These are phyloP conservation scores for Celoporthe dispersa DNA, from an alignment of 2,329 filamentous ascomycete species.

Conservation along the genomic window DNA sequence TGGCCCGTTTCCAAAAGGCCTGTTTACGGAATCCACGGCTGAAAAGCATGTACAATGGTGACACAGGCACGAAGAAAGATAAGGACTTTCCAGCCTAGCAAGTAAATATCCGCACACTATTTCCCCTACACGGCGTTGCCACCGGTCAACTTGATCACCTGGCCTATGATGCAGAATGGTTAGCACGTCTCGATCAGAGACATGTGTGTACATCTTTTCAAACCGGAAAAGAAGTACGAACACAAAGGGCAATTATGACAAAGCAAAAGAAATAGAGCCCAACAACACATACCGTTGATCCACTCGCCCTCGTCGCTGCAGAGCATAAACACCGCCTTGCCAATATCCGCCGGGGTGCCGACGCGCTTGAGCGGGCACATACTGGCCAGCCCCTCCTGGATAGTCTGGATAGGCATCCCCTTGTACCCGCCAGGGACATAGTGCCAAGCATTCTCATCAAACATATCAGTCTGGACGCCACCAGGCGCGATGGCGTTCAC, in stretches of 20 bases:
- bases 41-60: neutral
- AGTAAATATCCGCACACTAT: neutral
- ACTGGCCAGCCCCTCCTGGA: slow-evolving; percentile 58
- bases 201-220: neutral
- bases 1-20: neutral
- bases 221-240: slow-evolving; percentile 14
- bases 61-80: neutral
- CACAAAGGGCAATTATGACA: neutral
- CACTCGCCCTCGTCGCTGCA: slow-evolving; percentile 64
- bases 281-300: slow-evolving; percentile 60
- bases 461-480: slow-evolving; percentile 79
- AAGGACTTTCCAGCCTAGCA: neutral
- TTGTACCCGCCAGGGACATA: slow-evolving; percentile 62
- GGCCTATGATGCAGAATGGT: slow-evolving; percentile 35
- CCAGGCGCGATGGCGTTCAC: slow-evolving; percentile 75
- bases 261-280: neutral
- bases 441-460: slow-evolving; percentile 70
- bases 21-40: neutral
- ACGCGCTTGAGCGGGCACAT: slow-evolving; percentile 64
- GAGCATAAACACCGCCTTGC: slow-evolving; percentile 59
- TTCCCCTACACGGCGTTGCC: slow-evolving; percentile 38
- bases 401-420: slow-evolving; percentile 55
- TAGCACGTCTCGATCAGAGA: slow-evolving; percentile 14
- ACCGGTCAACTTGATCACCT: slow-evolving; percentile 46
- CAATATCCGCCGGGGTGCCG: slow-evolving; percentile 62